Evolutionary conservation across 495 filamentous ascomycete genomes (phyloP).

Genomic region (Penicillium taxi): DNA sequence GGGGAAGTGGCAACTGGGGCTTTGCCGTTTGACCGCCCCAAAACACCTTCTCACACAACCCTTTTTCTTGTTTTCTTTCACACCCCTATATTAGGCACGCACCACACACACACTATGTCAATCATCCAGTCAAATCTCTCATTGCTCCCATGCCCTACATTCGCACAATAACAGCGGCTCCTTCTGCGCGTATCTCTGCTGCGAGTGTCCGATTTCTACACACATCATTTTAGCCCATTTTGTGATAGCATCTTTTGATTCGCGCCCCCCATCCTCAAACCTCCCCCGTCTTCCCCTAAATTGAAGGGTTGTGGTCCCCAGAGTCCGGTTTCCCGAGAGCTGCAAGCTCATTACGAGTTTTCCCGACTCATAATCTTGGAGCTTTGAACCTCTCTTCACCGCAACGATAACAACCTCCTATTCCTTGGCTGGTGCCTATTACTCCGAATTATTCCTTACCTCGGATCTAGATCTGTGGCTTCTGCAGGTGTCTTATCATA

Average conservation of each 20-base stretch:
- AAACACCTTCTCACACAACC: neutral
- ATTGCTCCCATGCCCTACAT: conserved; percentile 17
- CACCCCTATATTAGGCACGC: neutral
- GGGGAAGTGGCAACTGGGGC: neutral
- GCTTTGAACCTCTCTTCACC: conserved; percentile 14
- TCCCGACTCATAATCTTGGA: conserved; percentile 8
- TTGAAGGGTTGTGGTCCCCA: conserved; percentile 1
- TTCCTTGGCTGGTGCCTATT: conserved; percentile 2
- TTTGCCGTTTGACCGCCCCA: neutral
- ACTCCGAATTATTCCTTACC: conserved; percentile 11
- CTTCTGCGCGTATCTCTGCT: conserved; percentile 6
- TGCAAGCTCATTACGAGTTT: conserved; percentile 21
- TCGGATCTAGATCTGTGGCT: conserved; percentile 13
- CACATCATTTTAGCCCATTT: conserved; percentile 4
- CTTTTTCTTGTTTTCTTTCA: conserved; percentile 1
- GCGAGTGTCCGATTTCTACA: conserved; percentile 12
- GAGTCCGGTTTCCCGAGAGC: conserved; percentile 2
- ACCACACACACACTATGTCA: conserved; percentile 4
- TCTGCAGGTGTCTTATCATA: conserved; percentile 2
- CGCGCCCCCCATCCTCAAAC: conserved; percentile 15
- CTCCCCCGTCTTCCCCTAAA: neutral
- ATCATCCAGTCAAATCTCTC: conserved; percentile 22
- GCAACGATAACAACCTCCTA: conserved; percentile 23
- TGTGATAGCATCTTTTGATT: conserved; percentile 8
- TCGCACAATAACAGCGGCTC: conserved; percentile 17